Percentiles rank a stretch among this genome's conserved stretches.
These are phyloP conservation scores for Tremella fuciformis DNA, from an alignment of 768 basidiomycete species.

Conservation along the genomic window DNA sequence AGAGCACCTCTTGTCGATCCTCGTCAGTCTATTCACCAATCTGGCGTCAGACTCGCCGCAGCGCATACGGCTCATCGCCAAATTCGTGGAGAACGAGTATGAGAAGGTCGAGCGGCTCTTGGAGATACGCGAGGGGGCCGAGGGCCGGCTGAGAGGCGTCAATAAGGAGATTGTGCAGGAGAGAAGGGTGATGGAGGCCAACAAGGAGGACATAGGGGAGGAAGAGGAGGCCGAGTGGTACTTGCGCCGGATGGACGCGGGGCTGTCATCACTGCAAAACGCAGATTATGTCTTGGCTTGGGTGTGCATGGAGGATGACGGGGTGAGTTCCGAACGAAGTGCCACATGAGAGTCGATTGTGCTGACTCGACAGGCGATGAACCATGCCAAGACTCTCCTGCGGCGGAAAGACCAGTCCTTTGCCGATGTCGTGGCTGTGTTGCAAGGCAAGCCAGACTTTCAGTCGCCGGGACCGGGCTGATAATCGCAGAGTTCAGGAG, in stretches of 20 bases:
- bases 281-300: conserved; percentile 92
- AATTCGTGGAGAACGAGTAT: conserved; percentile 89
- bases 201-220: conserved; percentile 60
- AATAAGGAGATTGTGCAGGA: conserved; percentile 70
- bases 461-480: conserved; percentile 34
- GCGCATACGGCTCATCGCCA: conserved; percentile 78
- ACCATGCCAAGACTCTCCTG: conserved; percentile 73
- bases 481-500: conserved; percentile 27
- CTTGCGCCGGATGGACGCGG: conserved; percentile 79
- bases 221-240: conserved; percentile 78
- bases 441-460: conserved; percentile 69
- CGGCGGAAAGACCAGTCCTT: conserved; percentile 68
- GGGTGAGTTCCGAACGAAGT: conserved; percentile 59
- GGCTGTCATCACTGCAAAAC: conserved; percentile 82
- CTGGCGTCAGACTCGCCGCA: conserved; percentile 79
- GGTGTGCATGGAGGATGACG: conserved; percentile 97
- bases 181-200: conserved; percentile 62
- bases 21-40: conserved; percentile 87
- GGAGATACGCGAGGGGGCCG: conserved; percentile 75
- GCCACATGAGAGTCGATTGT: neutral
- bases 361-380: conserved; percentile 61
- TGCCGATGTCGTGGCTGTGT: conserved; percentile 66
- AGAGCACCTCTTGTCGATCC: conserved; percentile 81
- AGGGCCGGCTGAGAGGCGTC: conserved; percentile 60
- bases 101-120: conserved; percentile 92